Evolutionary conservation across 768 basidiomycete species (phyloP), one percentile per base, ranked within the genome.

Genomic region (Xerocomus brunneocitrinus): DNA sequence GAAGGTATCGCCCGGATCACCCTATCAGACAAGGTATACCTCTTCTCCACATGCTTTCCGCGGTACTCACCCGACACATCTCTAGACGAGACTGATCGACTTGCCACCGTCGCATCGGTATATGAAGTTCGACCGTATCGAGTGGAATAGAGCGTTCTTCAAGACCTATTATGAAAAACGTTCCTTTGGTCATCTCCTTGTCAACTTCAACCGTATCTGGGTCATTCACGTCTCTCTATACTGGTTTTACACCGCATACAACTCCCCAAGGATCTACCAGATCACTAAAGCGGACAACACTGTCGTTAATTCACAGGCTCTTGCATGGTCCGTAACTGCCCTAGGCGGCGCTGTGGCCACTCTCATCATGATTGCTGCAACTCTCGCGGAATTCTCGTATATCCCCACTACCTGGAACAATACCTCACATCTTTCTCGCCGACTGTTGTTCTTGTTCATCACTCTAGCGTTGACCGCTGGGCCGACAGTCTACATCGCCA

Each of bases 121-220:
- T 73, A 94, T 95, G 89, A 91, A 88, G 68, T 95, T 99, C 58
- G 93, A 95, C 69, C 84, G 91, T 47, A 85, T 99, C 61, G 95
- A 98, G 58, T 99, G 97, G 97, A 87, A 88, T 64, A 79, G 86
- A 27, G 95, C 86, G 4, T 98, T 98, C 73, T 97, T 94, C 89
- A 98, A 99, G 77, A 98, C 95, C 0, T 99, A 98, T 72, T 93
- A 87, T 58, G 97, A 99, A 71, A 93, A 94, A 66, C 92, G 97
- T 30, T 95, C 95, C 0, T 92, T 95, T 70, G 89, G 93, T 38
- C 97, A 99, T 70, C 79, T 98, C 2, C 81, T 98, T 54, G 95
- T 99, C 80, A 98, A 99, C 79, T 99, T 99, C 78, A 98, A 98
- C 75, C 91, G 95, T 44, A 91, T 99, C 62, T 99, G 97, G 95